phyloP scores from a whole-genome alignment of 1,284 basidiomycete genomes.

The Boletellus deceptivus region DNA sequence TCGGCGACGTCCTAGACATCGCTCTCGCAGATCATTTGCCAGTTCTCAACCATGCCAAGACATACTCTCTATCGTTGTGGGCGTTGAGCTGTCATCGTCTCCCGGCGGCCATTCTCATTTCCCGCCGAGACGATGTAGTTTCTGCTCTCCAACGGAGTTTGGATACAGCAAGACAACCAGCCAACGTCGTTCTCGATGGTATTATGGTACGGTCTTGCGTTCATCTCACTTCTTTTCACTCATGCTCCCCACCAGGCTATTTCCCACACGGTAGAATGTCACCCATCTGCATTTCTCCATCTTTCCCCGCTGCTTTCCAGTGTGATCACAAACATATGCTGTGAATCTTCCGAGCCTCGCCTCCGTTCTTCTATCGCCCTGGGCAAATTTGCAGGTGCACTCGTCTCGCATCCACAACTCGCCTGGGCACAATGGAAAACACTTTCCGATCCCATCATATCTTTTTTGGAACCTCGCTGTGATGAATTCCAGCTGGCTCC shows the following conservation, averaged over 20 bases:
- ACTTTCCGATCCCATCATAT: conserved; percentile 19
- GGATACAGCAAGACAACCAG: conserved; percentile 9
- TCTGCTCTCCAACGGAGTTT: conserved; percentile 36
- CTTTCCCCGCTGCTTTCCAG: conserved; percentile 37
- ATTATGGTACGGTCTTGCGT: conserved; percentile 38
- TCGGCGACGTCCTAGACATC: conserved; percentile 40
- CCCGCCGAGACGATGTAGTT: conserved; percentile 30
- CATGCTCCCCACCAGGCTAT: conserved; percentile 36
- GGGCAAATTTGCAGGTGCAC: conserved; percentile 39
- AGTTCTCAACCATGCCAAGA: conserved; percentile 44
- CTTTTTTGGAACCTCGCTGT: conserved; percentile 31
- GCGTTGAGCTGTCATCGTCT: conserved; percentile 48
- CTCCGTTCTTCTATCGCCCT: conserved; percentile 41
- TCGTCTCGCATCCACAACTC: conserved; percentile 18
- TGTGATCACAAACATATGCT: conserved; percentile 38
- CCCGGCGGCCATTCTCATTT: conserved; percentile 37
- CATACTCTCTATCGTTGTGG: conserved; percentile 47
- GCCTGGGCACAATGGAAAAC: conserved; percentile 11
- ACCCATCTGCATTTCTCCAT: conserved; percentile 34
- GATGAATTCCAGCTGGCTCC: conserved; percentile 8
- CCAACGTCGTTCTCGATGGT: conserved; percentile 34
- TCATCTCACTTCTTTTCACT: neutral
- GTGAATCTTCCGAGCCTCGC: conserved; percentile 35
- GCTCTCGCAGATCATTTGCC: conserved; percentile 35
- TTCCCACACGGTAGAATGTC: conserved; percentile 36